Percentiles rank a stretch among this genome's conserved stretches.
Evolutionary conservation across 352 stramenopile species (phyloP).

Genomic region (Pythium folliculosum): DNA sequence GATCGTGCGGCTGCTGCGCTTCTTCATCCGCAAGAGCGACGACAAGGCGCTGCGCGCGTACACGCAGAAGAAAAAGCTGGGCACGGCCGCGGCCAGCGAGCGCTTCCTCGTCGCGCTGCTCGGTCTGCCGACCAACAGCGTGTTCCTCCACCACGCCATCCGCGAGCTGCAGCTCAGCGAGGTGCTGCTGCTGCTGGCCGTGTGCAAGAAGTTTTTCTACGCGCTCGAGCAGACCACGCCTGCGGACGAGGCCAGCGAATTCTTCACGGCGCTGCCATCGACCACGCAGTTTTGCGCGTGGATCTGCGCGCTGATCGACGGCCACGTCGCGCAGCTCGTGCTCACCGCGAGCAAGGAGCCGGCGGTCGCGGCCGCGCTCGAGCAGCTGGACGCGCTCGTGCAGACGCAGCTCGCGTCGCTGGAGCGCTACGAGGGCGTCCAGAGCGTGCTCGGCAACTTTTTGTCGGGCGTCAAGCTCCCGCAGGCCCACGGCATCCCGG

Average conservation of each 20-base stretch:
- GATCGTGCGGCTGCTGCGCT: slow-evolving; percentile 70
- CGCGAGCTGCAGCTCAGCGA: slow-evolving; percentile 68
- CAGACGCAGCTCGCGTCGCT: slow-evolving; percentile 53
- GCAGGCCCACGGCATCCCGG: slow-evolving; percentile 56
- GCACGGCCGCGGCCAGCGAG: slow-evolving; percentile 38
- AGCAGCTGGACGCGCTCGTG: slow-evolving; percentile 58
- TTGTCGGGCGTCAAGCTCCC: slow-evolving; percentile 70
- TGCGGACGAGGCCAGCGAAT: slow-evolving; percentile 21
- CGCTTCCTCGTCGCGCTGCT: slow-evolving; percentile 62
- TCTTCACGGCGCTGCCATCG: slow-evolving; percentile 38
- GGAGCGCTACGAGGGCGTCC: slow-evolving; percentile 64
- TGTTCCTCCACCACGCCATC: slow-evolving; percentile 82
- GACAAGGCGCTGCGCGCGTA: slow-evolving; percentile 41
- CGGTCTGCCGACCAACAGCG: slow-evolving; percentile 58
- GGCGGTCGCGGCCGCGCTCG: slow-evolving; percentile 39
- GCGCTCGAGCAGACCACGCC: slow-evolving; percentile 35
- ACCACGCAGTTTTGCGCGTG: slow-evolving; percentile 60
- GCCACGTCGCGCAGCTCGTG: slow-evolving; percentile 67
- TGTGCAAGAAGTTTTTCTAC: slow-evolving; percentile 74
- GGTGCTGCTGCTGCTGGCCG: slow-evolving; percentile 62
- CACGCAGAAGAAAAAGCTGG: slow-evolving; percentile 34
- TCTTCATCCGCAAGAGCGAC: slow-evolving; percentile 68
- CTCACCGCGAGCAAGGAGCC: slow-evolving; percentile 55
- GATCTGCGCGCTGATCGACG: slow-evolving; percentile 77
- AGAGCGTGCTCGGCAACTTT: slow-evolving; percentile 80